These are phyloP conservation scores for Aspergillus neotritici DNA, from an alignment of 2,329 filamentous ascomycete species.

Conservation along the genomic window DNA sequence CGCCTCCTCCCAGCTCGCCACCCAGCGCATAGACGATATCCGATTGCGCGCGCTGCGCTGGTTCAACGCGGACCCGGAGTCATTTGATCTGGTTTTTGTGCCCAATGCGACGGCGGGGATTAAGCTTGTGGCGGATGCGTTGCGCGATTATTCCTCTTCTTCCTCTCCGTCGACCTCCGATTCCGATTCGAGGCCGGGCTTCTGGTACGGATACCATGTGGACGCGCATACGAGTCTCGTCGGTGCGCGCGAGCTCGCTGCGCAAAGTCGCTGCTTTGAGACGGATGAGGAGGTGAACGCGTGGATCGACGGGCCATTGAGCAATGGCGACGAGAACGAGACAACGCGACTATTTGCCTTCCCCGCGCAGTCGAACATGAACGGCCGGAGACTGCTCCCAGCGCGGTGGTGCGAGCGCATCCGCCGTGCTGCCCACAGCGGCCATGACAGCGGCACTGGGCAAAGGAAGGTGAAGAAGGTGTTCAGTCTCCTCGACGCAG, in stretches of 20 bases:
- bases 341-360: slow-evolving; percentile 62
- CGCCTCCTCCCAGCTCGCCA: slow-evolving; percentile 69
- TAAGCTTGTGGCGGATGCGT: slow-evolving; percentile 75
- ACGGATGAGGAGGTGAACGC: slow-evolving; percentile 56
- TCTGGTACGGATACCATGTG: slow-evolving; percentile 75
- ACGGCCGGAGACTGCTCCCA: slow-evolving; percentile 65
- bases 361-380: slow-evolving; percentile 89
- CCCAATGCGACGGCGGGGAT: slow-evolving; percentile 87
- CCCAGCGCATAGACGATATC: slow-evolving; percentile 67
- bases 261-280: slow-evolving; percentile 56
- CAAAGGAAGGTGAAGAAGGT: slow-evolving; percentile 34
- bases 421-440: slow-evolving; percentile 24
- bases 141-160: slow-evolving; percentile 49
- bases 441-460: too few relatives aligned
- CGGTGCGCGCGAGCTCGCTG: slow-evolving; percentile 69
- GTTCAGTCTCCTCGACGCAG: slow-evolving; percentile 74
- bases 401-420: slow-evolving; percentile 59
- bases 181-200: too few relatives aligned
- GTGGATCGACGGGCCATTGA: slow-evolving; percentile 52
- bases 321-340: not conserved
- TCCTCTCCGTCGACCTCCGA: slow-evolving; percentile 12
- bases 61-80: slow-evolving; percentile 72
- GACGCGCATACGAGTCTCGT: slow-evolving; percentile 84
- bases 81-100: slow-evolving; percentile 86
- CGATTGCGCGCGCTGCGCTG: slow-evolving; percentile 66